A percentile compares a stretch with the other conserved stretches of the same genome.
These are phyloP conservation scores for Fusarium verrucosum DNA, from an alignment of 2,329 filamentous ascomycete genomes.

Conservation along the genomic window DNA sequence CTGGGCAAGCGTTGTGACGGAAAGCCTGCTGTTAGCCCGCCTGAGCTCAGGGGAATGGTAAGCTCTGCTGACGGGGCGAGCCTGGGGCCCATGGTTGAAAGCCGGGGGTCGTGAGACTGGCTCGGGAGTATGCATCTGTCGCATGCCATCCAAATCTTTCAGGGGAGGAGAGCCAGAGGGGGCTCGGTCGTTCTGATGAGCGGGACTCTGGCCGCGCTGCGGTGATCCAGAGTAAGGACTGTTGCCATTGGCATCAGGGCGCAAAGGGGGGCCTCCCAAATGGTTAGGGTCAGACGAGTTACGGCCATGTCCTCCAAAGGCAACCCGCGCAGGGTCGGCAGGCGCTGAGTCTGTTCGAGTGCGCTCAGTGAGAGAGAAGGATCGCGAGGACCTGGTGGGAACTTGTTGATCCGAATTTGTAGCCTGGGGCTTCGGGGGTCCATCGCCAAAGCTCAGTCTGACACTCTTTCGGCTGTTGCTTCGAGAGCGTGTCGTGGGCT, in stretches of 20 bases:
- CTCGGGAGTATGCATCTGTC: constrained; percentile 71
- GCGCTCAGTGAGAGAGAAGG: constrained; percentile 57
- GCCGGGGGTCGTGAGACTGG: constrained; percentile 81
- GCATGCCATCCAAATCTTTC: constrained; percentile 63
- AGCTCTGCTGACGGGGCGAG: constrained; percentile 72
- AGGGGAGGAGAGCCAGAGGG: constrained; percentile 52
- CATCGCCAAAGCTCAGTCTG: constrained; percentile 60
- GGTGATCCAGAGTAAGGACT: constrained; percentile 47
- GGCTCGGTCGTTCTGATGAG: constrained; percentile 66
- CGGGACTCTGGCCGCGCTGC: constrained; percentile 54
- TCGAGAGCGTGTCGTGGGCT: constrained; percentile 55
- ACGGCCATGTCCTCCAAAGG: constrained; percentile 53
- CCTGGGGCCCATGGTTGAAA: constrained; percentile 78
- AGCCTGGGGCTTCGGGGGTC: constrained; percentile 54
- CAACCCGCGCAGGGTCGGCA: constrained; percentile 53
- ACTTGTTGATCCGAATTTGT: constrained; percentile 66
- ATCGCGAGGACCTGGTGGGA: constrained; percentile 62
- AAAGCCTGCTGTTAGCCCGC: constrained; percentile 84
- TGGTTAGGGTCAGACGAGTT: constrained; percentile 59
- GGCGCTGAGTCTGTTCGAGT: constrained; percentile 62
- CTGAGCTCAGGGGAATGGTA: constrained; percentile 81
- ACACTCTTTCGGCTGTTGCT: constrained; percentile 68
- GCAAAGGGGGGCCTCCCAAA: constrained; percentile 39
- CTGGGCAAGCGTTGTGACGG: constrained; percentile 81
- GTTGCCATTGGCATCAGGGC: constrained; percentile 39